A percentile compares a stretch with the other conserved stretches of the same genome.
phyloP scores from a whole-genome alignment of 352 stramenopile genomes.

The Pythium aphanidermatum region DNA sequence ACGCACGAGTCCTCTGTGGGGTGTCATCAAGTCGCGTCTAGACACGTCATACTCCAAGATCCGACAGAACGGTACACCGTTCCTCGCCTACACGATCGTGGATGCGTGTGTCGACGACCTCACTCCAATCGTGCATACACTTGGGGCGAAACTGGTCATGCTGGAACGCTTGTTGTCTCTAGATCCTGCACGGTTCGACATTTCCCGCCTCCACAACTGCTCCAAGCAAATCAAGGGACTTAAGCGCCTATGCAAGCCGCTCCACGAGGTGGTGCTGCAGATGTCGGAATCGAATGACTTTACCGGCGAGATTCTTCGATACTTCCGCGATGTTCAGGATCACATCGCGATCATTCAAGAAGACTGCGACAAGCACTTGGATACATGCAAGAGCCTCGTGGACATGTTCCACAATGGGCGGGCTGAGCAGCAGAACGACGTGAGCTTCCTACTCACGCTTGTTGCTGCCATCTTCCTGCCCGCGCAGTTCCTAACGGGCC shows the following conservation, averaged over 20 bases:
- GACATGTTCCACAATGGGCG: constrained; percentile 70
- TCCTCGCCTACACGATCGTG: constrained; percentile 76
- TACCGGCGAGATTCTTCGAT: constrained; percentile 58
- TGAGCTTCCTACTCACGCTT: constrained; percentile 77
- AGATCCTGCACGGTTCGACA: constrained; percentile 55
- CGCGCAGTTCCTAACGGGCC: constrained; percentile 80
- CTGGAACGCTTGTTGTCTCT: constrained; percentile 52
- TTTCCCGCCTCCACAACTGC: constrained; percentile 42
- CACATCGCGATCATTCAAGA: constrained; percentile 76
- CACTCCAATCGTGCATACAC: constrained; percentile 65
- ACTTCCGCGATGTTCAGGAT: constrained; percentile 84
- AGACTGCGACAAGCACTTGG: constrained; percentile 74
- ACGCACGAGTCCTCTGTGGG: constrained; percentile 40
- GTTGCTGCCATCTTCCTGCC: constrained; percentile 79
- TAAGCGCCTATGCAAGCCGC: constrained; percentile 63
- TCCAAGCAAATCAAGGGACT: constrained; percentile 74
- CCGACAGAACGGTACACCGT: constrained; percentile 61
- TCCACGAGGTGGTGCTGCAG: constrained; percentile 67
- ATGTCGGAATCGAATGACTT: constrained; percentile 69
- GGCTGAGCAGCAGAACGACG: constrained; percentile 56
- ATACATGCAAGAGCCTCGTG: constrained; percentile 51
- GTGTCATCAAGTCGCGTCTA: constrained; percentile 50
- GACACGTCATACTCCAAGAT: constrained; percentile 82
- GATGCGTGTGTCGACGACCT: constrained; percentile 80
- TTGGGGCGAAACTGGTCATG: constrained; percentile 69